These are phyloP conservation scores for Penicillium paxilli DNA, from an alignment of 495 filamentous ascomycete species.

Conservation along the genomic window DNA sequence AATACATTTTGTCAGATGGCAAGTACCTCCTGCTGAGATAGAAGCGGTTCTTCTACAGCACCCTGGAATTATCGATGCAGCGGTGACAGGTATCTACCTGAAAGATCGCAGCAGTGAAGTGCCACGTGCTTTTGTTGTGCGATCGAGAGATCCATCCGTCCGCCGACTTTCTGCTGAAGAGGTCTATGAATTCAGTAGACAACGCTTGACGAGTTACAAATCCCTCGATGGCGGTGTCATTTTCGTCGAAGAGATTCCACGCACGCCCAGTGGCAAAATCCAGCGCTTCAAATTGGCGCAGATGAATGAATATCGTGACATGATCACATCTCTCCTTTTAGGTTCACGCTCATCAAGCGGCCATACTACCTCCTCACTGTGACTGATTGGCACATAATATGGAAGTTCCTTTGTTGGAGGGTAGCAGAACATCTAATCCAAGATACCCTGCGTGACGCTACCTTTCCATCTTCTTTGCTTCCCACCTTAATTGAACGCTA, in stretches of 20 bases:
- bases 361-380: neutral
- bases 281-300: constrained; percentile 51
- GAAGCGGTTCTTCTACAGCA: constrained; percentile 75
- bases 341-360: constrained; percentile 29
- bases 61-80: constrained; percentile 68
- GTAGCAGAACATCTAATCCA: too few relatives aligned
- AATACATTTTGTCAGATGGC: constrained; percentile 38
- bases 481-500: too few relatives aligned
- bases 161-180: constrained; percentile 52
- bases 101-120: constrained; percentile 59
- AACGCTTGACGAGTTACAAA: constrained; percentile 65
- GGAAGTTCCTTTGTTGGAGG: too few relatives aligned
- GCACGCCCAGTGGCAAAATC: constrained; percentile 79
- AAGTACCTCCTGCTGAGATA: constrained; percentile 86
- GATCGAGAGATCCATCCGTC: constrained; percentile 26
- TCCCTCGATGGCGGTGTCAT: constrained; percentile 68
- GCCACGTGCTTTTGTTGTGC: constrained; percentile 74
- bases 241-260: constrained; percentile 74
- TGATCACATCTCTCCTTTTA: constrained; percentile 45
- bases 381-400: too few relatives aligned
- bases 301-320: constrained; percentile 47
- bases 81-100: constrained; percentile 69
- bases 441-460: too few relatives aligned
- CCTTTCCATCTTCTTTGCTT: too few relatives aligned
- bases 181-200: constrained; percentile 61